Evolutionary conservation across 1,139 yeast species (phyloP), one percentile per base, ranked within the genome.

Genomic region (Suhomyces bokatorum): DNA sequence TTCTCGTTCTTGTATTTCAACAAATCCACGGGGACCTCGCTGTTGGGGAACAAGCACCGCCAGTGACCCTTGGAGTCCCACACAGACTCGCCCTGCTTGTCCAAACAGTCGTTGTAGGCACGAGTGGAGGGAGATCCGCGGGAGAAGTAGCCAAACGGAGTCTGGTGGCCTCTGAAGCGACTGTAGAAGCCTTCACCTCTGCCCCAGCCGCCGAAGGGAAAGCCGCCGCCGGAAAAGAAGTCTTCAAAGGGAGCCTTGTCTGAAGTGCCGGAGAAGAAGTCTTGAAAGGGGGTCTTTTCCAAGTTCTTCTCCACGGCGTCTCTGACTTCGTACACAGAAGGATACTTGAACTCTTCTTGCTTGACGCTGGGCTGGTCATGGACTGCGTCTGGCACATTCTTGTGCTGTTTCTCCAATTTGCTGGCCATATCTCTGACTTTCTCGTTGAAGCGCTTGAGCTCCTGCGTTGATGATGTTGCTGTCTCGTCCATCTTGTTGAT

Each of bases 11-110:
- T 72, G 45, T 57, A 56, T 31, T 56, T 56, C 54, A 72, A 61
- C 20, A 63, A 51, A 37, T 63, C 66, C 27, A 66, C 60, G 0
- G 73, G 67, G 16, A 82, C 71, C 30, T 66, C 70, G 15, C 75
- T 61, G 47, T 75, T 73, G 26, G 96, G 96, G 66, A 90, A 86
- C 44, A 90, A 69, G 64, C 97, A 90, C 57, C 90, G 77, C 97
- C 97, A 90, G 62, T 81, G 77, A 0, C 97, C 97, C 36, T 76
- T 70, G 15, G 80, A 67, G 56, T 87, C 93, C 96, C 96, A 90
- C 8, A 83, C 81, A 1, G 88, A 78, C 14, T 77, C 69, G 1
- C 97, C 97, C 4, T 80, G 67, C 38, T 77, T 70, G 28, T 77
- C 77, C 56, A 76, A 57, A 62, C 97, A 90, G 36, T 78, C 75